Base-by-base conservation (phyloP, 257 asterid species). In the Apocynum venetum region DNA sequence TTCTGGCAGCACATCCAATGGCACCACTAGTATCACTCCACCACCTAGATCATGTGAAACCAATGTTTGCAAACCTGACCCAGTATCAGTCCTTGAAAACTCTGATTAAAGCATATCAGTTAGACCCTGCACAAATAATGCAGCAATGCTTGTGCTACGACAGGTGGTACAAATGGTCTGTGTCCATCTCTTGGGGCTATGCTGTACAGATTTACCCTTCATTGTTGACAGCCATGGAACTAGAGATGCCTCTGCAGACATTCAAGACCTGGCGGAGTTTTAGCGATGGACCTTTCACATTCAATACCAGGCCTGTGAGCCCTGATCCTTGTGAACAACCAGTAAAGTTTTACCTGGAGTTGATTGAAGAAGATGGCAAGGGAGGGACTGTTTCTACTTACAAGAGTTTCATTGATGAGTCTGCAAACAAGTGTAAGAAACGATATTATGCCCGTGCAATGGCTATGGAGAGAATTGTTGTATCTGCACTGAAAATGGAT, bases 121-220 rank as follows among this genome's bases (percentile, higher is more conserved):
- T 66, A 2, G 96, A 95, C 79, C 98, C 97, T 0, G 79, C 89
- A 6, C 85, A 90, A 61, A 85, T 80, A 2, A 79, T 91, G 63
- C 98, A 95, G 82, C 98, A 94, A 69, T 86, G 86, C 56, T 80
- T 88, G 67, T 92, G 98, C 83, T 91, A 89, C 78, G 80, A 89
- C 61, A 85, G 8, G 75, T 77, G 63, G 73, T 73, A 67, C n/a
- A 88, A 90, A 74, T 90, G 97, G 97, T 92, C 98, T 0, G 88
- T 91, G 20, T 92, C 98, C 2, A 44, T 94, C 36, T 87, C 98
- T 0, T 94, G 98, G 98, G 98, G 97, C 76, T 92, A 92, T 15
- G 78, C 87, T 0, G 94, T 92, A 52, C 94, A 89, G 76, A 78
- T 94, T 73, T 89, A 91, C 84, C 91, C 97, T 1, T 12, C 44